These are phyloP conservation scores for Solanum pinnatisectum DNA, from an alignment of 257 asterid species.

Conservation along the genomic window DNA sequence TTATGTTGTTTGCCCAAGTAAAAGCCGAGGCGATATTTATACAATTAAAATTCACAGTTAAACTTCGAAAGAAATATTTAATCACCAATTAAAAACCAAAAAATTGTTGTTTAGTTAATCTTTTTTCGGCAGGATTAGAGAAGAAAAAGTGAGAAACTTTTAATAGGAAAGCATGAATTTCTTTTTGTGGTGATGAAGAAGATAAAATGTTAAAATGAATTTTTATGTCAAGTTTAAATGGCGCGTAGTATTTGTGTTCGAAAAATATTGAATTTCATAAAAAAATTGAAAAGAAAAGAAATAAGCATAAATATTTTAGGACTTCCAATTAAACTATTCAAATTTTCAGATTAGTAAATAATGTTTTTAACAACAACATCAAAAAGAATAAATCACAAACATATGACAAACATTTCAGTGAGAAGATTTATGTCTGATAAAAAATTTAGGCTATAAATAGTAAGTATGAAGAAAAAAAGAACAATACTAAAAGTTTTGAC, in stretches of 20 bases:
- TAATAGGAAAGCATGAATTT: neutral
- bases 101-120: neutral
- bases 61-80: too few species aligned
- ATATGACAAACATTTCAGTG: neutral
- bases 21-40: too few species aligned
- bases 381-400: too few species aligned
- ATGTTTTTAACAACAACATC: neutral
- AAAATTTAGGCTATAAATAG: too few species aligned
- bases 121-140: neutral
- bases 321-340: too few species aligned
- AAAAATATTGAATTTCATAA: too few species aligned
- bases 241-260: neutral
- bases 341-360: too few species aligned
- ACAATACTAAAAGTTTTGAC: neutral
- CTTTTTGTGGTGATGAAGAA: neutral
- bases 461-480: neutral
- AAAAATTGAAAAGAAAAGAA: neutral
- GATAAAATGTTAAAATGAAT: neutral
- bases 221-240: neutral
- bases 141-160: neutral
- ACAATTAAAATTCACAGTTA: too few species aligned
- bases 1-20: too few species aligned
- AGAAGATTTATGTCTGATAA: neutral
- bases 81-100: too few species aligned
- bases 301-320: too few species aligned